Evolutionary conservation across 2,329 filamentous ascomycete species (phyloP).

Genomic region (Fusarium hainanense): DNA sequence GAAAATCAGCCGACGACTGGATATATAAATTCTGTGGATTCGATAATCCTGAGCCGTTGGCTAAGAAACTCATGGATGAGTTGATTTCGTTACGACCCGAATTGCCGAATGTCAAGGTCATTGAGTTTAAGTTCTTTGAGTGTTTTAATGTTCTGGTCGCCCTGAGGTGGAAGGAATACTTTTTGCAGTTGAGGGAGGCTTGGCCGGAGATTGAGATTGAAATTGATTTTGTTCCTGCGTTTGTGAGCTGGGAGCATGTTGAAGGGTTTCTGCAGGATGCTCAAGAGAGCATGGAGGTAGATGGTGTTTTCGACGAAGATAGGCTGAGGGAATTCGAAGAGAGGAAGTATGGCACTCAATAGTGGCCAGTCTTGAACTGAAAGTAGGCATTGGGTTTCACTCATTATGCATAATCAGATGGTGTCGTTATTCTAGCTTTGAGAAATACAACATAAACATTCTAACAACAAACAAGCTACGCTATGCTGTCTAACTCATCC

Average conservation of each 20-base stretch:
- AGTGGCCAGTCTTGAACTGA: neutral
- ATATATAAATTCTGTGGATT: neutral
- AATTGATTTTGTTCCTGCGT: neutral
- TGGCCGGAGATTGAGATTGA: neutral
- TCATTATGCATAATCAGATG: neutral
- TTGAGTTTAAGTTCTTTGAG: neutral
- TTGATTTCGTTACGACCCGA: neutral
- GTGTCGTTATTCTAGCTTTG: neutral
- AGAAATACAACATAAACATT: neutral
- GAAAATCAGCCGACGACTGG: neutral
- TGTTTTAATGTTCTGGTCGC: neutral
- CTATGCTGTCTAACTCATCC: neutral
- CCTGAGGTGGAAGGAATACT: neutral
- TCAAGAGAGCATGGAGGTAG: neutral
- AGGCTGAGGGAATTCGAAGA: neutral
- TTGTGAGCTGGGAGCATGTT: neutral
- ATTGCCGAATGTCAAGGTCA: neutral
- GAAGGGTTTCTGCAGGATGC: neutral
- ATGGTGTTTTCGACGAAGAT: neutral
- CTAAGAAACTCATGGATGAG: neutral
- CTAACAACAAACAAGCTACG: neutral
- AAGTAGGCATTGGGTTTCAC: rapidly evolving
- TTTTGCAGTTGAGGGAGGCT: neutral
- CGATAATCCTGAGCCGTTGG: neutral
- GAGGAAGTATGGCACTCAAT: neutral